These are phyloP conservation scores for Cicer arietinum DNA, from an alignment of 306 rosid species.

Conservation along the genomic window DNA sequence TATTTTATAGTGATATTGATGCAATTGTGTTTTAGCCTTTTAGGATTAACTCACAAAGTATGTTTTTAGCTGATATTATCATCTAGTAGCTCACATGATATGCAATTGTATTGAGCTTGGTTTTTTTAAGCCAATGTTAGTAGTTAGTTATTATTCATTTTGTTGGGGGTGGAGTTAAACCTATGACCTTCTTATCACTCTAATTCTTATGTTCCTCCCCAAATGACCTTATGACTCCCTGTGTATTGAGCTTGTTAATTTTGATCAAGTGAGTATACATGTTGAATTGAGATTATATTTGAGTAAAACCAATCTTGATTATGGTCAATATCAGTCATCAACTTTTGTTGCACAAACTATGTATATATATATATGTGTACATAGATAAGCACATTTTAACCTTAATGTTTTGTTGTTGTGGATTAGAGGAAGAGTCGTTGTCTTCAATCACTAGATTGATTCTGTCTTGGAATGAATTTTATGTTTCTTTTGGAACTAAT, in stretches of 20 bases:
- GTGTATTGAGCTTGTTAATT: neutral
- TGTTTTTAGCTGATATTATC: neutral
- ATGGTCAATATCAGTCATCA: neutral
- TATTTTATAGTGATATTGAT: neutral
- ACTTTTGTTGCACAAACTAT: neutral
- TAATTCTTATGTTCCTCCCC: too few species aligned
- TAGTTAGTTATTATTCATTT: too few species aligned
- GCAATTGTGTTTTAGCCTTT: neutral
- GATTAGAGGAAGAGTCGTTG: neutral
- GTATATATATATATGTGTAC: neutral
- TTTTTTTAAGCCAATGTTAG: too few species aligned
- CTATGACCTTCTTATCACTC: too few species aligned
- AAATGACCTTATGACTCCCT: too few species aligned
- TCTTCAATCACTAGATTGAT: conserved; percentile 11
- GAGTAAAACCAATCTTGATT: neutral
- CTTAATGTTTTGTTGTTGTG: conserved; percentile 23
- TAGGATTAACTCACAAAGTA: neutral
- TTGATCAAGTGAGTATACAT: neutral
- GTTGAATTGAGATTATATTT: neutral
- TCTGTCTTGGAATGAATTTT: conserved; percentile 33
- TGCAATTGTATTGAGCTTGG: neutral
- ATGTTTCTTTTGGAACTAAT: conserved; percentile 20
- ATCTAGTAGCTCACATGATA: neutral
- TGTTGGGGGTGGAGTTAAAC: too few species aligned
- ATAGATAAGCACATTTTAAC: neutral